Evolutionary conservation across 495 filamentous ascomycete species (phyloP).

Genomic region (Neurospora tetraspora): DNA sequence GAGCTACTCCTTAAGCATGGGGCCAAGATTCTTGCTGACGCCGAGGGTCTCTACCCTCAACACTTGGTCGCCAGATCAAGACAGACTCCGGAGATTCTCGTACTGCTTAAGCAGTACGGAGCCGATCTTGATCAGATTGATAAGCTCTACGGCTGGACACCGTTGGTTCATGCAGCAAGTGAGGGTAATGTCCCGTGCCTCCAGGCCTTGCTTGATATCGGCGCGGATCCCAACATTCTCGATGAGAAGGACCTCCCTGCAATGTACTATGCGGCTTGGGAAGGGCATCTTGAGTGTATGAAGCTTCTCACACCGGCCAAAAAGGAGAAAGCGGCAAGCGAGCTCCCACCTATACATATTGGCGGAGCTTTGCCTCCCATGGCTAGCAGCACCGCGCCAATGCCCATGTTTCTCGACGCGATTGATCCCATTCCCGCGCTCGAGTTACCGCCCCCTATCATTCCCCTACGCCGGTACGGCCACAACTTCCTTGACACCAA

Average conservation of each 20-base stretch:
- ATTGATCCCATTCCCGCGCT: conserved; percentile 79
- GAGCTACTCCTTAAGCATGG: conserved; percentile 70
- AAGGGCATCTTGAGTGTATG: conserved; percentile 94
- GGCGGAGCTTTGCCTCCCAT: conserved; percentile 24
- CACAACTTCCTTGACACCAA: conserved; percentile 98
- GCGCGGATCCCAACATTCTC: conserved; percentile 60
- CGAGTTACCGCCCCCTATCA: conserved; percentile 91
- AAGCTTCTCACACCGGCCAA: conserved; percentile 59
- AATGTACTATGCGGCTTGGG: conserved; percentile 98
- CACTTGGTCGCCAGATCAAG: conserved; percentile 91
- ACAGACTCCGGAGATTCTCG: conserved; percentile 62
- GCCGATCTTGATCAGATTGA: conserved; percentile 90
- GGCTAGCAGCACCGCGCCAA: conserved; percentile 39
- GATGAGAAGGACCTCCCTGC: conserved; percentile 91
- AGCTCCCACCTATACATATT: conserved; percentile 18
- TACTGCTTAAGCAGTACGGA: conserved; percentile 73
- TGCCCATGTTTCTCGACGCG: conserved; percentile 59
- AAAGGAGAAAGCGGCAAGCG: conserved; percentile 20
- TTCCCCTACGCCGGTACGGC: conserved; percentile 85
- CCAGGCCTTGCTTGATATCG: conserved; percentile 61
- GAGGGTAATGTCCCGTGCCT: conserved; percentile 90
- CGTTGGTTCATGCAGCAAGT: conserved; percentile 89
- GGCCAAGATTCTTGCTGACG: conserved; percentile 75
- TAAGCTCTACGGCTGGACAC: conserved; percentile 95
- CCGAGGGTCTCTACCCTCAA: conserved; percentile 94